Evolutionary conservation across 257 asterid genomes (phyloP).

Genomic region (Fraxinus quadrangulata): DNA sequence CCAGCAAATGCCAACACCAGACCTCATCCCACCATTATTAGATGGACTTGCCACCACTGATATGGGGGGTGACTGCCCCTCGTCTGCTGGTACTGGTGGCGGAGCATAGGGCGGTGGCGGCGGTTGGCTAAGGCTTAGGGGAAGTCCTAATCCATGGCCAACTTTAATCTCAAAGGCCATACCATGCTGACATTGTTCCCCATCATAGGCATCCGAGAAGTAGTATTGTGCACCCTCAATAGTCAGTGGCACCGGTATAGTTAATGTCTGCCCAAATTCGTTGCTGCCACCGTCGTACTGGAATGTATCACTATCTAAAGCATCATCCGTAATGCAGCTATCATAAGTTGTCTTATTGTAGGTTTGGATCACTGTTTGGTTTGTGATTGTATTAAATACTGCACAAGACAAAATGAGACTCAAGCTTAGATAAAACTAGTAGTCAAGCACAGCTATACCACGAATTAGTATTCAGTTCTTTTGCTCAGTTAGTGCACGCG

Average conservation of each 20-base stretch:
- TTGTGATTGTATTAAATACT: conserved; percentile 88
- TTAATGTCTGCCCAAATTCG: conserved; percentile 40
- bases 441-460: neutral
- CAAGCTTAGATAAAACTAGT: neutral
- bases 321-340: conserved; percentile 62
- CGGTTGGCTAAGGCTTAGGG: conserved; percentile 79
- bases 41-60: conserved; percentile 34
- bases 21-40: conserved; percentile 33
- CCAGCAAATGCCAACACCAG: conserved; percentile 28
- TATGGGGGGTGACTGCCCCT: conserved; percentile 44
- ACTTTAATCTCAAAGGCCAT: conserved; percentile 60
- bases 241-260: conserved; percentile 8
- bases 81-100: conserved; percentile 55
- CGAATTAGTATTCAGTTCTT: neutral
- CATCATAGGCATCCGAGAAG: conserved; percentile 80
- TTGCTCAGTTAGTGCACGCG: neutral
- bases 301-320: conserved; percentile 39
- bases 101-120: conserved; percentile 80
- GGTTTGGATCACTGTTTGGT: conserved; percentile 81
- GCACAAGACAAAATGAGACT: conserved; percentile 15
- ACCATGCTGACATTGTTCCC: conserved; percentile 64
- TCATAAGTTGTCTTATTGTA: conserved; percentile 62
- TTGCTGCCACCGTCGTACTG: conserved; percentile 51
- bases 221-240: conserved; percentile 48
- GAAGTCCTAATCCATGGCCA: conserved; percentile 71